A percentile compares a stretch with the other conserved stretches of the same genome.
Evolutionary conservation across 495 filamentous ascomycete species (phyloP).

Genomic region (Achaetomiella virescens): DNA sequence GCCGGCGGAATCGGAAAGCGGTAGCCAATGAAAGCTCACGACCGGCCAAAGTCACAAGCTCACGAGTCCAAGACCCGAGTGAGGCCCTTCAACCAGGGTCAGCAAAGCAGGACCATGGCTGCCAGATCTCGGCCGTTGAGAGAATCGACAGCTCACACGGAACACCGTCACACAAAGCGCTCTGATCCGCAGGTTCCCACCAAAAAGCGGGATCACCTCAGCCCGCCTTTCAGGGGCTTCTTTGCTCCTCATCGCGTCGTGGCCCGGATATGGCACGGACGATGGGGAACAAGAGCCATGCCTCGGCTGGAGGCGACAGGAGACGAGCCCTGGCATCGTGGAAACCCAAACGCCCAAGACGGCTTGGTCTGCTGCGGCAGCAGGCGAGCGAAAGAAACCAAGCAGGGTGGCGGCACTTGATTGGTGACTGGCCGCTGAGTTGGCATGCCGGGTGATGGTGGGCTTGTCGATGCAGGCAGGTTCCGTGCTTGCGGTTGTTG

Average conservation of each 20-base stretch:
- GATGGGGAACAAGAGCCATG: neutral
- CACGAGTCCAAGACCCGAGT: neutral
- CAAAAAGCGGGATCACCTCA: too few relatives aligned
- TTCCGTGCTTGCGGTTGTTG: constrained; percentile 20
- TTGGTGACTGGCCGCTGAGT: constrained; percentile 24
- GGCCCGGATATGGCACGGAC: neutral
- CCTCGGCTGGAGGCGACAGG: neutral
- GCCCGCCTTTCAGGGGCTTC: neutral
- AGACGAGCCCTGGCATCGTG: neutral
- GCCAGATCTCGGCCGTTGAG: constrained; percentile 10
- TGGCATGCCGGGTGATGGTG: constrained; percentile 24
- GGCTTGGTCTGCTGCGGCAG: neutral
- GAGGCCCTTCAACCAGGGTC: neutral
- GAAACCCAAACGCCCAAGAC: neutral
- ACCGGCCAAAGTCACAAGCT: neutral
- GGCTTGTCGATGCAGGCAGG: constrained; percentile 20
- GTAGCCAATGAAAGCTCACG: neutral
- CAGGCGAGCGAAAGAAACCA: constrained; percentile 13
- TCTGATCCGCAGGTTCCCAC: neutral
- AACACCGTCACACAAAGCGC: neutral
- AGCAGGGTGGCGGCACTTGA: constrained; percentile 24
- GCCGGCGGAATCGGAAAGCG: neutral
- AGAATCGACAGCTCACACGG: neutral
- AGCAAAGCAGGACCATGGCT: neutral
- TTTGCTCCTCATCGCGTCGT: neutral